Conservation (phyloP, 1,284 basidiomycete species). For the Sanghuangporus baumii region DNA sequence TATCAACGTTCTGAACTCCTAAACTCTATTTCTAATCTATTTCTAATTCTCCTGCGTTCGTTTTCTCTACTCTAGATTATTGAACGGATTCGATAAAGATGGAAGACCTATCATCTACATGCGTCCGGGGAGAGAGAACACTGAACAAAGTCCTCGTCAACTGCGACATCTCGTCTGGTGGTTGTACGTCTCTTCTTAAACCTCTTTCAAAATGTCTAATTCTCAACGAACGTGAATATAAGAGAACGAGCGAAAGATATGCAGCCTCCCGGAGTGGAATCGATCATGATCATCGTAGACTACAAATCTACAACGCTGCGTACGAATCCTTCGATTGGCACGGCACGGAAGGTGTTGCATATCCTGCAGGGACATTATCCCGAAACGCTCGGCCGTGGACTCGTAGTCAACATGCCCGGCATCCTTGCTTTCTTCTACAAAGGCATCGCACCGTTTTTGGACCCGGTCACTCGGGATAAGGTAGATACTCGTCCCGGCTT, state of each 20-base stretch:
- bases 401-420: conserved; percentile 79
- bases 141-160: conserved; percentile 68
- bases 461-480: conserved; percentile 88
- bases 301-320: conserved; percentile 77
- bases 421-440: conserved; percentile 84
- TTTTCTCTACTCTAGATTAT: conserved; percentile 47
- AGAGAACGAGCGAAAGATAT: conserved; percentile 84
- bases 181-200: conserved; percentile 48
- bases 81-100: conserved; percentile 80
- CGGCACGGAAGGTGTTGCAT: conserved; percentile 72
- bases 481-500: too few relatives aligned
- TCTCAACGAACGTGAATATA: neutral
- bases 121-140: conserved; percentile 81
- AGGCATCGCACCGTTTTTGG: conserved; percentile 82
- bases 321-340: conserved; percentile 75
- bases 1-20: too few relatives aligned
- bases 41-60: neutral
- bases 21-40: neutral
- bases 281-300: conserved; percentile 77
- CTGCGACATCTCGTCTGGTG: conserved; percentile 80
- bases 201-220: neutral
- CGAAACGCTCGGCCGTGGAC: conserved; percentile 81
- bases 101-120: conserved; percentile 81
- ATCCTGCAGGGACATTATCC: conserved; percentile 92
- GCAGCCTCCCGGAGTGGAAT: conserved; percentile 79